phyloP scores from a whole-genome alignment of 805 yeast species.

The Yarrowia alimentaria region DNA sequence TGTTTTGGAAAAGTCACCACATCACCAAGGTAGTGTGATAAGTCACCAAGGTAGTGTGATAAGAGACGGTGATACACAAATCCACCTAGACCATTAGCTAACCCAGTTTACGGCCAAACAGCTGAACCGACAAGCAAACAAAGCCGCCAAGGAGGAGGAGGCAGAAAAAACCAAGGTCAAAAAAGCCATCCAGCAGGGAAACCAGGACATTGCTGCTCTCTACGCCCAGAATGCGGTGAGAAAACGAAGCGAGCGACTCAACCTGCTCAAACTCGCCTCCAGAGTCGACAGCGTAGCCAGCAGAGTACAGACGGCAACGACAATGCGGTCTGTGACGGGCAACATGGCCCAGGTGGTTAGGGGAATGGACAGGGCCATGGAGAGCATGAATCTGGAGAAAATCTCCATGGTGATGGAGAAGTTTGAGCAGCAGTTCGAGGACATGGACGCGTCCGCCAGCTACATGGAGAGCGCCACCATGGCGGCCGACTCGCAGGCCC shows the following conservation, averaged over 20 bases:
- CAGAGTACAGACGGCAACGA: conserved; percentile 94
- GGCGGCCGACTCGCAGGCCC: conserved; percentile 79
- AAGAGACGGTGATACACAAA: too few species aligned
- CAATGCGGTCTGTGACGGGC: conserved; percentile 92
- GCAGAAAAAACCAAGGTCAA: conserved; percentile 85
- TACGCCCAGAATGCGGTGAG: conserved; percentile 96
- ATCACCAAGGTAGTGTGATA: too few species aligned
- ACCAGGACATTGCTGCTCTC: conserved; percentile 86
- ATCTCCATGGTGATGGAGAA: conserved; percentile 96
- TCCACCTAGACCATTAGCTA: not conserved
- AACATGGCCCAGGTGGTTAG: conserved; percentile 90
- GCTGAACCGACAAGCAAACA: conserved; percentile 81
- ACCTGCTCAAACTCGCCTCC: conserved; percentile 75
- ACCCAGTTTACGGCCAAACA: conserved; percentile 85
- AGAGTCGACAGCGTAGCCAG: conserved; percentile 95
- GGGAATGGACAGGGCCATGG: conserved; percentile 96
- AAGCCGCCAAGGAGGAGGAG: conserved; percentile 86
- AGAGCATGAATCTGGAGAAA: conserved; percentile 89
- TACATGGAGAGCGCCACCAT: conserved; percentile 90
- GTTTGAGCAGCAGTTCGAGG: conserved; percentile 94
- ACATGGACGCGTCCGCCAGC: conserved; percentile 87
- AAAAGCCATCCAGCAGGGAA: conserved; percentile 81
- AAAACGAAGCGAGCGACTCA: conserved; percentile 81
- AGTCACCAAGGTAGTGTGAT: too few species aligned
- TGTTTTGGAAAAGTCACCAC: too few species aligned